Base-by-base conservation (phyloP, 2,329 filamentous ascomycete genomes). In the Tolypocladium sp. region DNA sequence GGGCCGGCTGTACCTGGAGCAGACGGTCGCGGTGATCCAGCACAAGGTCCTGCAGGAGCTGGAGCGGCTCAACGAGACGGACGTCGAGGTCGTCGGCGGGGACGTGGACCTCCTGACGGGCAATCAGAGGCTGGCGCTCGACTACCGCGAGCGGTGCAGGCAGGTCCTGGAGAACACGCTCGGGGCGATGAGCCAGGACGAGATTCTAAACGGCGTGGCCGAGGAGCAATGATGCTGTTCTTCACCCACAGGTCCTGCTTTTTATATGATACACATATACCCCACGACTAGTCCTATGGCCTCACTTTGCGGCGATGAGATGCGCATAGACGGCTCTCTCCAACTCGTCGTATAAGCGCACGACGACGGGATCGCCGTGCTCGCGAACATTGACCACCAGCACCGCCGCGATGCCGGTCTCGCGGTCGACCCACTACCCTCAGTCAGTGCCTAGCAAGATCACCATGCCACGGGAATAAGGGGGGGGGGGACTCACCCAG, bases 111-210 rank as follows among this genome's bases (percentile, higher is more conserved):
- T 68, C 17, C 62, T 74, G 51, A 81, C 77, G 49, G 63, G 61
- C 12, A 80, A 80, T 57, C 81, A 83, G 69, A 64, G 67, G 52
- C 66, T 84, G 49, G 82, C 79, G 17, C 54, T 77, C 22, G 69
- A 73, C n/a, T 84, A 85, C 63, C 71, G 82, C 30, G 65, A 67
- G 35, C 74, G 80, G 62, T 83, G 79, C 63, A 72, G 75, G 57
- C 73, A 68, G 27, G 80, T 84, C 1, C 62, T 85, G 57, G 71
- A 75, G 61, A 75, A 71, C 51, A 77, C 77, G 7, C 67, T 81
- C n/a, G 70, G 74, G 64, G 67, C 69, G 2, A 75, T 78, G 65
- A 62, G 69, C 30, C 58, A 62, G 35, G 71, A 73, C 42, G 67
- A 68, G 37, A 55, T 70, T 37, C 62, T 74, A 22, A 55, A 52